Base-by-base conservation (phyloP, 2,329 filamentous ascomycete species). In the Sclerotinia spermophila region DNA sequence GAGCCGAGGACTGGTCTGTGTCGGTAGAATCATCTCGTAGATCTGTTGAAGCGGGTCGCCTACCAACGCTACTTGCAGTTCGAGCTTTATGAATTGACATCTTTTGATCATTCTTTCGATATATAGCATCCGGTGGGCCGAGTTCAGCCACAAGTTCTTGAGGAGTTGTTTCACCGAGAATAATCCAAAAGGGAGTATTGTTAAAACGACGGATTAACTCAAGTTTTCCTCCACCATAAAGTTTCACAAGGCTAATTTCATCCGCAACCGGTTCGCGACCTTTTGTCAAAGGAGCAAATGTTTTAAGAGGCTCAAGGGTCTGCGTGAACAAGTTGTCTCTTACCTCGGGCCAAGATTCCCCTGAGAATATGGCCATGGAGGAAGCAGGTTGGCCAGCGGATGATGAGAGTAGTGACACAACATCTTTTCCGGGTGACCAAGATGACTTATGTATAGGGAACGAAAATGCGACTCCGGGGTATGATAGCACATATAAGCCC, bases 61-160 rank as follows among this genome's bases (percentile, higher is more conserved):
- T 81, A 58, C 84, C 82, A 48, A 83, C 83, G 72, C 85, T 84
- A 75, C 86, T 87, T 7, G 83, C 81, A 6, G 85, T 82, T 33
- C 87, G 83, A 75, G 86, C 84, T 79, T 90, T 89, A 79, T 97
- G 94, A 67, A 97, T 96, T 19, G 93, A 92, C 82, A 97, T 91
- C 64, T 93, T 88, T 79, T 94, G 90, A 79, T 97, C 94, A 77
- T 92, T 93, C 82, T 97, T 97, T 73, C 92, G 89, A 81, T 97
- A 97, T 59, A 97, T 96, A 30, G 94, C 93, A 79, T 97, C 95
- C 2, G 96, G 96, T 7, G 96, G 93, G 0, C 96, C 96, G 11
- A 99, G 86, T 77, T 97, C 94, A 71, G 92, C 91, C 30, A 98
- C 88, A 3, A 99, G 83, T 75, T 98, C 94, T 81, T 99, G 96